Evolutionary conservation across 2,329 filamentous ascomycete genomes (phyloP).

Genomic region (Verticillium longisporum): DNA sequence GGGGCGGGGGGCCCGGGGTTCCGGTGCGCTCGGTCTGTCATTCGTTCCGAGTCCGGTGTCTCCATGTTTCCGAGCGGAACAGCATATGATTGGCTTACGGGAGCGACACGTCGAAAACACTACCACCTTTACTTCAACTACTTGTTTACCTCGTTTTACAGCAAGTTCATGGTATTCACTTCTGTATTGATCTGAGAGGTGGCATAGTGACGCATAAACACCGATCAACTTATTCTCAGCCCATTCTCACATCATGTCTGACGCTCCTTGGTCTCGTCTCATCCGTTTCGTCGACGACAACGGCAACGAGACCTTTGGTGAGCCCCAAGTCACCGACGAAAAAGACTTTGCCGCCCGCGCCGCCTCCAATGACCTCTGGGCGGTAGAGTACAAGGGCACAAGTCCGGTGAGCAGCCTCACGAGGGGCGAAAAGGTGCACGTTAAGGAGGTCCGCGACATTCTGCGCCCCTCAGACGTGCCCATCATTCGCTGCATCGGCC

Average conservation of each 20-base stretch:
- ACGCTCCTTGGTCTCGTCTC: constrained; percentile 19
- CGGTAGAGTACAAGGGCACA: constrained; percentile 21
- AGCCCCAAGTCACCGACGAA: constrained; percentile 18
- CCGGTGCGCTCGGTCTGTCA: neutral
- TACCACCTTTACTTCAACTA: neutral
- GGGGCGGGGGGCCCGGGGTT: neutral
- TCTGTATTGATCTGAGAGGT: neutral
- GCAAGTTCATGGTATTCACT: neutral
- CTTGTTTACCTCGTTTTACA: neutral
- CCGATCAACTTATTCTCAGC: neutral
- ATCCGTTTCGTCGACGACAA: constrained; percentile 27
- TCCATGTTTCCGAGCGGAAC: constrained; percentile 15
- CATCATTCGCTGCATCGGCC: constrained; percentile 26
- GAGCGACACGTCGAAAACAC: neutral
- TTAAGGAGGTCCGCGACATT: constrained; percentile 22
- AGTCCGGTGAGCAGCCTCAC: constrained; percentile 15
- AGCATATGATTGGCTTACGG: constrained; percentile 10
- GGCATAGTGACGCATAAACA: neutral
- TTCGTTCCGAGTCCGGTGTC: neutral
- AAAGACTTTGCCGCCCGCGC: constrained; percentile 17
- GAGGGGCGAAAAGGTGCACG: constrained; percentile 20
- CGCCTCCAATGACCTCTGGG: constrained; percentile 18
- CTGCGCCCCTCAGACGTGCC: constrained; percentile 23
- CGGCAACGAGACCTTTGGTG: constrained; percentile 24
- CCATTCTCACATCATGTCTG: neutral